Conservation (phyloP, 1,139 yeast genomes). For the Zhuliangozyma blackwelliae region DNA sequence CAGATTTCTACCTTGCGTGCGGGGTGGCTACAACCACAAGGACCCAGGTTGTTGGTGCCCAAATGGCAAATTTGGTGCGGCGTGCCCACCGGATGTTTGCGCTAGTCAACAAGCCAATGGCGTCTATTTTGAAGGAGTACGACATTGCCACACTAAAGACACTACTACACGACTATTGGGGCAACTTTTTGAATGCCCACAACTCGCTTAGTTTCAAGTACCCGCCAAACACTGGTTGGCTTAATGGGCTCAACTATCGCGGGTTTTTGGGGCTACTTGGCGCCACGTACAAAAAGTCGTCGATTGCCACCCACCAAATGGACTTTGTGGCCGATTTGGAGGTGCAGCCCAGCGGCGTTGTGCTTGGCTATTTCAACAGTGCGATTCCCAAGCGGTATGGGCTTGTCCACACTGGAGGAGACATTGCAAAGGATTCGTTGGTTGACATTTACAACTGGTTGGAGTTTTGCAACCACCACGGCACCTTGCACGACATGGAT, state of each 20-base stretch:
- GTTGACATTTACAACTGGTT: conserved; percentile 28
- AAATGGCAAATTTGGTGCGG: conserved; percentile 21
- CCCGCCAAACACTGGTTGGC: conserved; percentile 31
- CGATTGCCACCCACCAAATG: conserved; percentile 14
- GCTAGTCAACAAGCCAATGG: conserved; percentile 25
- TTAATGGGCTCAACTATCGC: conserved; percentile 29
- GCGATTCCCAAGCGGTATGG: conserved; percentile 31
- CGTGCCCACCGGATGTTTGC: conserved; percentile 23
- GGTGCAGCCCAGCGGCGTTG: conserved; percentile 21
- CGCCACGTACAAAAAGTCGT: conserved; percentile 25
- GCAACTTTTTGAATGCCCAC: conserved; percentile 23
- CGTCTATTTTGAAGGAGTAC: conserved; percentile 14
- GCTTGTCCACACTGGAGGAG: conserved; percentile 18
- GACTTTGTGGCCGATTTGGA: conserved; percentile 1
- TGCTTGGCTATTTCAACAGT: conserved; percentile 24
- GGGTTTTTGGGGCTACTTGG: conserved; percentile 34
- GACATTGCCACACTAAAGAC: conserved; percentile 15
- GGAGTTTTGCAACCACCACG: conserved; percentile 31
- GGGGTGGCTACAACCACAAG: conserved; percentile 19
- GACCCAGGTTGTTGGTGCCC: conserved; percentile 22
- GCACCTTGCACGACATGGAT: conserved; percentile 13
- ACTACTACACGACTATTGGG: conserved; percentile 25
- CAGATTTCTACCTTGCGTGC: conserved; percentile 25
- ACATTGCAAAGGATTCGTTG: conserved; percentile 13
- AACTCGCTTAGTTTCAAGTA: conserved; percentile 22